Base-by-base conservation (phyloP, 192 early-diverging fungal genomes). In the Geranomyces michiganensis region DNA sequence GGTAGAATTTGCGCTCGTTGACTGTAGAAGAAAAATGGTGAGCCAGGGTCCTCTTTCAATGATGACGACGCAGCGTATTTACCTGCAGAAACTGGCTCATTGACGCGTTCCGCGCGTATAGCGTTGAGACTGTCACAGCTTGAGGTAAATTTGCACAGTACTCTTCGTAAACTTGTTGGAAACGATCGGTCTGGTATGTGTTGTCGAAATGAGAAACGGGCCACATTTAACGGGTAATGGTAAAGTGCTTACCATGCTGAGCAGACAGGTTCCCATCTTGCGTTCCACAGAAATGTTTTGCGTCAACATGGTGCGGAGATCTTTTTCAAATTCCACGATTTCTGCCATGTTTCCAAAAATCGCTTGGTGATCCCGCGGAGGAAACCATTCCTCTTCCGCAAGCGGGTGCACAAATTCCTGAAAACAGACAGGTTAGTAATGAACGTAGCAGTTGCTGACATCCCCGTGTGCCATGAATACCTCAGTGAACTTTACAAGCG, bases 351-450 rank as follows among this genome's bases (percentile, higher is more conserved):
- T 75, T 12, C 63, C 62, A 56, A 77, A 77, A 27, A 77, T 69
- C 17, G 61, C 36, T 17, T 61, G 43, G 62, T 72, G 76, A 59
- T 77, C 65, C 15, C 71, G 24, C 9, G 53, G 51, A 9, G 75
- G 63, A 72, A 76, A 65, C 75, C 75, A 76, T 22, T 51, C 51
- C 51, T 30, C 33, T 31, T 76, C 21, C 6, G 27, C 56, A 1
- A 76, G 74, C 14, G 71, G 76, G 22, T 76, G 41, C 0, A 78
- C 65, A 49, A 77, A 78, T 64, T 78, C 76, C 72, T 76, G 30
- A 63, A 21, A 29, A 22, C 10, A 1, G n/a, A 62, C n/a, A 70
- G 9, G 36, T 24, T 10, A 21, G 29, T 3, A 31, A 13, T 10
- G 27, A 14, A 43, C 71, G 5, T 75, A 0, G 60, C 3, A 27